Evolutionary conservation across 495 filamentous ascomycete genomes (phyloP).

Genomic region (Talaromyces liani): DNA sequence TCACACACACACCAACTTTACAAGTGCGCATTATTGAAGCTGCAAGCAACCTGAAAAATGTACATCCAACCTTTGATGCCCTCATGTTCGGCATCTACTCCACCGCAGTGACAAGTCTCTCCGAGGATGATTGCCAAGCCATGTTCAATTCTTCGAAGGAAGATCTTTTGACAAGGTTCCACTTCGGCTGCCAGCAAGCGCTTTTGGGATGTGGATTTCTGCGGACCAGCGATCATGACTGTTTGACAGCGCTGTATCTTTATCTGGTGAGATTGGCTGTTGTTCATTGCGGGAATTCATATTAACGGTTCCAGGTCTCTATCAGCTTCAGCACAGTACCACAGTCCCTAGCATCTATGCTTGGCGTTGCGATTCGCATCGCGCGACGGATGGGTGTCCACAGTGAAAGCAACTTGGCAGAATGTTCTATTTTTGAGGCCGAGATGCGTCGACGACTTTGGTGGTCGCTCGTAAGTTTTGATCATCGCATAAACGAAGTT

Average conservation of each 20-base stretch:
- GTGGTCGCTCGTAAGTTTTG: slow-evolving; percentile 50
- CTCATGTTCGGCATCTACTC: slow-evolving; percentile 56
- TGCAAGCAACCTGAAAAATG: slow-evolving; percentile 17
- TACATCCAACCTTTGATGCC: slow-evolving; percentile 20
- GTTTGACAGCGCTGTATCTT: slow-evolving; percentile 52
- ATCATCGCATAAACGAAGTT: slow-evolving; percentile 43
- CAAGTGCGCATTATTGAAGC: slow-evolving; percentile 32
- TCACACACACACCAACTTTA: slow-evolving; percentile 59
- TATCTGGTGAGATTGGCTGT: slow-evolving; percentile 42
- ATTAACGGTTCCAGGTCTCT: slow-evolving; percentile 39
- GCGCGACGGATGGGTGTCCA: slow-evolving; percentile 49
- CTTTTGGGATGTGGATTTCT: slow-evolving; percentile 39
- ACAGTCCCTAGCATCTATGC: slow-evolving; percentile 44
- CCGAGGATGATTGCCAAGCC: slow-evolving; percentile 29
- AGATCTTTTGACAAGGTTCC: slow-evolving; percentile 39
- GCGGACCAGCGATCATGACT: slow-evolving; percentile 41
- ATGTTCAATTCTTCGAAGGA: slow-evolving; percentile 35
- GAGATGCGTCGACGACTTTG: slow-evolving; percentile 54
- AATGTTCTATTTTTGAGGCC: slow-evolving; percentile 35
- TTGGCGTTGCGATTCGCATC: slow-evolving; percentile 45
- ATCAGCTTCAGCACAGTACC: slow-evolving; percentile 36
- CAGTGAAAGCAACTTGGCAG: slow-evolving; percentile 28
- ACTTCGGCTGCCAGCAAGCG: slow-evolving; percentile 48
- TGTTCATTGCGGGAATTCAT: not conserved
- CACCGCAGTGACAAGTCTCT: slow-evolving; percentile 38